Evolutionary conservation across 2,329 filamentous ascomycete genomes (phyloP).

Genomic region (Colletotrichum salicis): DNA sequence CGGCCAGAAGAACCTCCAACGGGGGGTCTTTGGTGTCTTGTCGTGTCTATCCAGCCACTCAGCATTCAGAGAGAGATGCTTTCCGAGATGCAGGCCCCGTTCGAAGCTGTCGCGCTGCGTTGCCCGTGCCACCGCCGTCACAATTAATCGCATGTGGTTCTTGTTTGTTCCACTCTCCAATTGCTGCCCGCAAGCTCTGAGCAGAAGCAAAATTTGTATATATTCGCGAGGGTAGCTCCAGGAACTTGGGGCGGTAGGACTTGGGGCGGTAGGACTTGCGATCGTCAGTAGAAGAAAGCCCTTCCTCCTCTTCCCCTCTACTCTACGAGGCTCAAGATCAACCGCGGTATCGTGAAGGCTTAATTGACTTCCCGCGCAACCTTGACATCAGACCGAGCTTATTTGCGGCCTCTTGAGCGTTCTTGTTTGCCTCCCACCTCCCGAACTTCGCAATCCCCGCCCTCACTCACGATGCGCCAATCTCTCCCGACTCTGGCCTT

Average conservation of each 20-base stretch:
- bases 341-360: conserved; percentile 19
- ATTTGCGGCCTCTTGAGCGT: neutral
- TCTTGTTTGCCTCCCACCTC: neutral
- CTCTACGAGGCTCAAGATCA: conserved; percentile 1
- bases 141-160: conserved; percentile 1
- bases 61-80: neutral
- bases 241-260: neutral
- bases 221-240: conserved; percentile 7
- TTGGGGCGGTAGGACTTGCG: neutral
- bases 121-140: conserved; percentile 3
- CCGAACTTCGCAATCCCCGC: neutral
- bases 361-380: conserved; percentile 13
- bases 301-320: neutral
- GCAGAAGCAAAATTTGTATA: conserved; percentile 3
- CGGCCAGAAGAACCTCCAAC: neutral
- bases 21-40: neutral
- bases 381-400: neutral
- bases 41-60: conserved; percentile 22
- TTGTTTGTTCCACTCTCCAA: neutral
- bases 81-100: conserved; percentile 1
- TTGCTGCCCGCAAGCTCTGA: neutral
- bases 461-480: conserved; percentile 20
- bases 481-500: conserved; percentile 33
- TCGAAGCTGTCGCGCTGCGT: neutral
- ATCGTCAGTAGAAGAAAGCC: neutral